Evolutionary conservation across 768 basidiomycete species (phyloP).

Genomic region (Strobilomyces confusus): DNA sequence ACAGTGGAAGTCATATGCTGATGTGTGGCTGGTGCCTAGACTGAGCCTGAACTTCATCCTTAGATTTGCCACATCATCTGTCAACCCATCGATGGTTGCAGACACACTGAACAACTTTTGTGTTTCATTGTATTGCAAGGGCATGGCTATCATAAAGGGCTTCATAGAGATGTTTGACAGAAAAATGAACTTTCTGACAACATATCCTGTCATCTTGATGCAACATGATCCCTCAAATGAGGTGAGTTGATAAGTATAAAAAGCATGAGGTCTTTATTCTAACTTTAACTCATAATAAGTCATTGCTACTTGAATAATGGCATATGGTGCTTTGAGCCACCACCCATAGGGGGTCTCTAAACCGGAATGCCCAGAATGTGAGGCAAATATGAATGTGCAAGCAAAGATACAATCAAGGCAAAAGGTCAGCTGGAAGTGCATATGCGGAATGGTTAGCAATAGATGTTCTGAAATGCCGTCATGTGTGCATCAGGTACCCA

Average conservation of each 20-base stretch:
- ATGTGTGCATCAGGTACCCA: not conserved
- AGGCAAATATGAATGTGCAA: not conserved
- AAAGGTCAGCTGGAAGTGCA: not conserved
- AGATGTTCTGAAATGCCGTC: not conserved
- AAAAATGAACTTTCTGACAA: not conserved
- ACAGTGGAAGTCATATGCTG: not conserved
- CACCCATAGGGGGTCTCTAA: slow-evolving; percentile 2
- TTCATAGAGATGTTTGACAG: not conserved
- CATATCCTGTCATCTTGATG: not conserved
- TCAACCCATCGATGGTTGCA: not conserved
- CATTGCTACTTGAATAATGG: not conserved
- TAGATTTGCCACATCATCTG: not conserved
- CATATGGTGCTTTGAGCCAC: slow-evolving; percentile 1
- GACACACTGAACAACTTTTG: not conserved
- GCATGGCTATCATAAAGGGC: not conserved
- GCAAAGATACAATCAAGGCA: not conserved
- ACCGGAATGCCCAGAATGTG: not conserved
- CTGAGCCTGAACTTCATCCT: not conserved
- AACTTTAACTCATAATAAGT: not conserved
- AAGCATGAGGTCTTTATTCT: not conserved
- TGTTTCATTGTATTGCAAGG: not conserved
- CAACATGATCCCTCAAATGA: not conserved
- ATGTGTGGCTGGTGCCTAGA: not conserved
- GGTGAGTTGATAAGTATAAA: not conserved
- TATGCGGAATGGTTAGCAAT: not conserved